Evolutionary conservation across 2,329 filamentous ascomycete genomes (phyloP), one percentile per base, ranked within the genome.

Genomic region (Xylariaceae sp.): DNA sequence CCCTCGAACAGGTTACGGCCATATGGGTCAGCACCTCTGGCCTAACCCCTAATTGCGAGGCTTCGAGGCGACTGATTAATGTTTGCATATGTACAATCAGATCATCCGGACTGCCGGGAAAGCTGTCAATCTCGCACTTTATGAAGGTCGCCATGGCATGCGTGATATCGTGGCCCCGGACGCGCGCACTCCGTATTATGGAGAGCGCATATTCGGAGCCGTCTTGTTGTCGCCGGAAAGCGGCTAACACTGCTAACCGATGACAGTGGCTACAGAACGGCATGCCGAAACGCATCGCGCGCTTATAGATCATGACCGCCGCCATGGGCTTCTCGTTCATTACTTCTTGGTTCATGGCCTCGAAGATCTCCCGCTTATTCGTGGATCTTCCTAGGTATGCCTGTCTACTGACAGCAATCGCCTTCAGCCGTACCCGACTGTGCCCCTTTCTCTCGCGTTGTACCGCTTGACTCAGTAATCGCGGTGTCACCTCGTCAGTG

Each of bases 171-270:
- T 74, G 67, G 3, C 78, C 80, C 9, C 72, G 66, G 1, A 62
- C 55, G 42, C 77, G 72, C 0, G 78, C 77, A 35, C 68, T 65
- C 4, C 67, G 66, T 4, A 84, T 73, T 13, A 83, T 68, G 0
- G 63, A 64, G 15, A 74, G 68, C 1, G 80, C 78, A 17, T 66
- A 51, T 51, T 66, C 59, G 52, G 73, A 59, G 49, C 69, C 65
- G 2, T 67, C 58, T 2, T 66, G 67, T 44, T 74, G 68, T 13
- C 66, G 51, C 13, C 68, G 69, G 54, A 82, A 65, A 11, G 74
- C 72, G 1, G 79, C 78, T 8, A 75, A 65, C 7, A 83, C 75
- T 7, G 77, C 80, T 4, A 82, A 70, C n/a, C 77, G 75, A 11
- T 83, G 72, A 56, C 77, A 80, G 23, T 75, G 72, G 2, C 67